Base-by-base conservation (phyloP, 371 early-diverging fungal genomes). In the Sporodiniella umbellata region DNA sequence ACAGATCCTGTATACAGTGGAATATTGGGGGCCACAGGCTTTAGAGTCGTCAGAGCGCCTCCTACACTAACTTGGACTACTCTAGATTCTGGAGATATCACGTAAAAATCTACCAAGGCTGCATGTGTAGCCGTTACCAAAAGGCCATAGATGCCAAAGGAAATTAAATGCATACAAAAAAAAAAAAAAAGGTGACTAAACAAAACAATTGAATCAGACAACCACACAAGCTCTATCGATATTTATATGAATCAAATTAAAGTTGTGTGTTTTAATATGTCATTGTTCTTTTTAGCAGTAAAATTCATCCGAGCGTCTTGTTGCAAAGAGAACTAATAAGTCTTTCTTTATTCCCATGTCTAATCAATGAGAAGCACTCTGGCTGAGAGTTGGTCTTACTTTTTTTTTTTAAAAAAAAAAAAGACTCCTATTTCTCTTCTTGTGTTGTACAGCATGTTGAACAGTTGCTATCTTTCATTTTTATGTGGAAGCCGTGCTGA, bases 31-130 rank as follows among this genome's bases (percentile, higher is more conserved):
- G 67, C 66, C 3, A 61, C 40, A 17, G 70, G 69, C 0, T 52
- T 58, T 25, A 81, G 47, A 10, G 56, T 24, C 0, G 62, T 59
- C 3, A 15, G 12, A 37, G 63, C 55, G 15, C 78, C 79, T 48
- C 54, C 53, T 11, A 79, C 58, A 1, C 65, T 63, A 8, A 81
- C 81, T 48, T 68, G 60, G 1, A 78, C 79, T 1, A 23, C 43
- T 15, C 51, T 62, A 0, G 66, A 65, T 22, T 64, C 68, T 6
- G 81, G 81, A 14, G 79, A 75, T 11, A 81, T 47, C 7, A 81
- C 78, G 28, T 66, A 66, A 47, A 81, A 81, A 33, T 56, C 56
- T 30, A 74, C 67, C 24, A 52, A 37, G 8, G 72, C 68, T 18
- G 78, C 78, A 26, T 70, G 38, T 10, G 33, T 56, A 19, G 21